These are phyloP conservation scores for Plasmodium vivax DNA, from an alignment of 169 alveolate genomes.

Conservation along the genomic window DNA sequence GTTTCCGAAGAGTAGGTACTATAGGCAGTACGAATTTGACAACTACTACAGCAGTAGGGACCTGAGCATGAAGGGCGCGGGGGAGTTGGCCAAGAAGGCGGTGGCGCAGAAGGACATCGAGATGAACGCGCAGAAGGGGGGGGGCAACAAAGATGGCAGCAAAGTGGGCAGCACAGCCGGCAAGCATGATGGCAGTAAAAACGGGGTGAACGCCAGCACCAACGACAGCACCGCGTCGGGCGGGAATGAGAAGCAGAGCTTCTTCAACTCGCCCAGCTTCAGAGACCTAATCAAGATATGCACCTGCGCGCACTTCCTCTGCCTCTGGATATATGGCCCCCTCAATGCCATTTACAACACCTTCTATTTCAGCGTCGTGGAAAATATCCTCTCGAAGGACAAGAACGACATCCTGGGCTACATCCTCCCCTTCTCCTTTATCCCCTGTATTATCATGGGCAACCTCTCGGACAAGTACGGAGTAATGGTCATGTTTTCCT, in stretches of 20 bases:
- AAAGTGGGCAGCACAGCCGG: too few species aligned
- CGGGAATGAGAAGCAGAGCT: neutral
- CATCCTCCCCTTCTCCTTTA: slow-evolving; percentile 74
- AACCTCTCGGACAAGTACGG: slow-evolving; percentile 74
- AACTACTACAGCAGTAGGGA: slow-evolving; percentile 41
- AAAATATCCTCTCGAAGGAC: slow-evolving; percentile 49
- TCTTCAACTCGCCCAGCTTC: slow-evolving; percentile 9
- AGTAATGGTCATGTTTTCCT: slow-evolving; percentile 73
- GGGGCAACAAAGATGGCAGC: too few species aligned
- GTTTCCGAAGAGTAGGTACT: slow-evolving; percentile 75
- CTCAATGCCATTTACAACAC: slow-evolving; percentile 70
- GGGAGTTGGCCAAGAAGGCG: neutral
- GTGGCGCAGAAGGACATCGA: neutral
- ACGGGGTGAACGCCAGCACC: neutral
- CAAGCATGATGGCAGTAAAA: too few species aligned
- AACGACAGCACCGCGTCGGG: neutral
- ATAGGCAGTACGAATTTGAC: slow-evolving; percentile 77
- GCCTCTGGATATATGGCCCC: slow-evolving; percentile 75
- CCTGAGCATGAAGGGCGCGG: neutral
- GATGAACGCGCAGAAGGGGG: neutral
- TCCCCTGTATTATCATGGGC: slow-evolving; percentile 73
- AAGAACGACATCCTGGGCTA: slow-evolving; percentile 61
- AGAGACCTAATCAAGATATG: slow-evolving; percentile 32
- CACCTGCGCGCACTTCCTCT: slow-evolving; percentile 56
- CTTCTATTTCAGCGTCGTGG: slow-evolving; percentile 64